Conservation (phyloP, 2,329 filamentous ascomycete genomes). For the Monilinia laxa region DNA sequence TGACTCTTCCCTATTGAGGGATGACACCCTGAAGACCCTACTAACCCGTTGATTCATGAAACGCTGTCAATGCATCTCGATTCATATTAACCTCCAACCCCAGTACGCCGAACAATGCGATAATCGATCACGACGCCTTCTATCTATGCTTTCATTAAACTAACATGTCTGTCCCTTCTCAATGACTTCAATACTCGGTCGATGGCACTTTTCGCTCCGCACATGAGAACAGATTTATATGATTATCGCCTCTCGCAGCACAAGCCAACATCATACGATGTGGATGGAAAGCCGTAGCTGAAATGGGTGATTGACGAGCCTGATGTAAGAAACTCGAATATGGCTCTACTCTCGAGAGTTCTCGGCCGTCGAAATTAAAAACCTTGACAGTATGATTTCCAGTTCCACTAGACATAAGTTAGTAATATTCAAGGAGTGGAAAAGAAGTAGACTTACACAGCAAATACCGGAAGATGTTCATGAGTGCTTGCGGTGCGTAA, state of each 20-base stretch:
- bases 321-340: slow-evolving; percentile 86
- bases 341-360: slow-evolving; percentile 82
- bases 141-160: slow-evolving; percentile 3
- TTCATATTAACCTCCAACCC: slow-evolving; percentile 6
- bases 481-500: slow-evolving; percentile 87
- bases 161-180: background rate
- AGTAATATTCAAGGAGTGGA: background rate
- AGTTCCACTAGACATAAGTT: slow-evolving; percentile 64
- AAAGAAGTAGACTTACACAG: slow-evolving; percentile 64
- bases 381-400: slow-evolving; percentile 86
- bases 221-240: slow-evolving; percentile 85
- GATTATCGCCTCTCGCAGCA: slow-evolving; percentile 80
- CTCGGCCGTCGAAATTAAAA: slow-evolving; percentile 81
- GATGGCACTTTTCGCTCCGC: slow-evolving; percentile 43
- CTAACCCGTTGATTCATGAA: slow-evolving; percentile 4
- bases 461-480: slow-evolving; percentile 95
- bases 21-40: background rate
- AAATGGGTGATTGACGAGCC: slow-evolving; percentile 77
- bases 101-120: slow-evolving; percentile 23
- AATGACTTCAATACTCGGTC: slow-evolving; percentile 16
- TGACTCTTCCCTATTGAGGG: background rate
- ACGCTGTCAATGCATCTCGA: slow-evolving; percentile 8
- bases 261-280: slow-evolving; percentile 90
- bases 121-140: slow-evolving; percentile 18
- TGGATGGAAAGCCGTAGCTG: slow-evolving; percentile 90